Percentiles rank a stretch among this genome's conserved stretches.
Conservation (phyloP, 768 basidiomycete species). For the Phaffia tasmanica region DNA sequence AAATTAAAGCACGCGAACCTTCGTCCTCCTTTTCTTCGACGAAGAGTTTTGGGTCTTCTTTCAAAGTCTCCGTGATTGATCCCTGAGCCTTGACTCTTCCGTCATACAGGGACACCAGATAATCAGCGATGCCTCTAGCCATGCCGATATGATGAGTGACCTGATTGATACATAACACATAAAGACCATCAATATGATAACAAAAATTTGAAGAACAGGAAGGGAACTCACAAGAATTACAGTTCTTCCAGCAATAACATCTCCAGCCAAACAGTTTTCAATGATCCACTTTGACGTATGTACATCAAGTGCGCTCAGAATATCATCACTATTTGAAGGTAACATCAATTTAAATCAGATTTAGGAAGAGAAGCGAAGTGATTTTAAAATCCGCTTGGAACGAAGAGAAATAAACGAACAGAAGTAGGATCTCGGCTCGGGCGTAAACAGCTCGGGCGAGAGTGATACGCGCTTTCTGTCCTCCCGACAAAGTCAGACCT, state of each 20-base stretch:
- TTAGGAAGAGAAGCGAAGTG: neutral
- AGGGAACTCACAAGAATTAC: conserved; percentile 44
- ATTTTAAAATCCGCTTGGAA: neutral
- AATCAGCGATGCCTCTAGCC: conserved; percentile 36
- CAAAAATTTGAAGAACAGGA: neutral
- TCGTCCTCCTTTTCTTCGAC: conserved; percentile 28
- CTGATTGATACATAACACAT: conserved; percentile 15
- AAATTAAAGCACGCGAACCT: neutral
- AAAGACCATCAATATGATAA: neutral
- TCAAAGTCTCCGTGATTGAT: conserved; percentile 31
- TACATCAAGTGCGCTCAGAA: conserved; percentile 54
- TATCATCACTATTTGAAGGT: conserved; percentile 43
- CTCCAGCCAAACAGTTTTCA: conserved; percentile 44
- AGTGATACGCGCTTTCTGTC: conserved; percentile 50
- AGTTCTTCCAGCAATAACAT: conserved; percentile 46
- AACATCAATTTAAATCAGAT: too few species aligned
- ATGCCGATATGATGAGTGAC: conserved; percentile 37
- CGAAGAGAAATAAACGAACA: conserved; percentile 19
- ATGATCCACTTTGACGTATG: conserved; percentile 47
- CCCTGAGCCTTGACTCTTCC: conserved; percentile 33
- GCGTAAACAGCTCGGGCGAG: conserved; percentile 22
- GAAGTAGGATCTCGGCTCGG: conserved; percentile 12
- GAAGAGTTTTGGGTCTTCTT: conserved; percentile 29
- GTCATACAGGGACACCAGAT: conserved; percentile 34
- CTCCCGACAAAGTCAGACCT: conserved; percentile 36